Evolutionary conservation across 2,329 filamentous ascomycete genomes (phyloP), one percentile per base, ranked within the genome.

Genomic region (Phoma herbarum): DNA sequence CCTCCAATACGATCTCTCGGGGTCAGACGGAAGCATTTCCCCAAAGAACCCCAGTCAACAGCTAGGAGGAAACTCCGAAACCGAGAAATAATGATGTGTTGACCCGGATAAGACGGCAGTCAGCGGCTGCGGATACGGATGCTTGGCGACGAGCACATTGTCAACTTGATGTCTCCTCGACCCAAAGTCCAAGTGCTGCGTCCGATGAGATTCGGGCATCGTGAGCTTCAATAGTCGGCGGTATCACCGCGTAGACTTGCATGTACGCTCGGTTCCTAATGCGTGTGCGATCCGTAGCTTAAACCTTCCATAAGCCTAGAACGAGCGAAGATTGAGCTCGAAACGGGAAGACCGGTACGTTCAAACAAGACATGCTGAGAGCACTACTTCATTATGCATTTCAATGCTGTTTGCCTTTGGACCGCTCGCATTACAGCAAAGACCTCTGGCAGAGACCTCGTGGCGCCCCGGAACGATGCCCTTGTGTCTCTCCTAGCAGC

Each of bases 31-130:
- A 47, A 29, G 26, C 29, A 22, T 20, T 44, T 39, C 47, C 52
- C 57, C 52, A 56, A 22, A 48, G 39, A 51, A 47, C 47, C 43
- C 51, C 51, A 43, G 51, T 43, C 28, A 55, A 52, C 28, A 18
- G 43, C 18, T n/a, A 56, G 52, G 52, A 52, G 29, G 33, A 26
- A 60, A 60, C 49, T 55, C 57, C 52, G 47, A 43, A 35, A 37
- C 23, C 9, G 28, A 20, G n/a, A 8, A 43, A 52, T 25, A 16
- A 52, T 51, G 51, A 59, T 43, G 41, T 49, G 25, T 54, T 50
- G 39, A 41, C 16, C 4, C 56, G 56, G 56, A 8, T 59, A 54
- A 41, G 16, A 42, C 56, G 56, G 56, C 39, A 59, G n/a, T 23
- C 31, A 46, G 33, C 39, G 39, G 25, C 41, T 44, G 23, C 3